phyloP scores from a whole-genome alignment of 1,284 basidiomycete species.

The Trichosporon faecale region DNA sequence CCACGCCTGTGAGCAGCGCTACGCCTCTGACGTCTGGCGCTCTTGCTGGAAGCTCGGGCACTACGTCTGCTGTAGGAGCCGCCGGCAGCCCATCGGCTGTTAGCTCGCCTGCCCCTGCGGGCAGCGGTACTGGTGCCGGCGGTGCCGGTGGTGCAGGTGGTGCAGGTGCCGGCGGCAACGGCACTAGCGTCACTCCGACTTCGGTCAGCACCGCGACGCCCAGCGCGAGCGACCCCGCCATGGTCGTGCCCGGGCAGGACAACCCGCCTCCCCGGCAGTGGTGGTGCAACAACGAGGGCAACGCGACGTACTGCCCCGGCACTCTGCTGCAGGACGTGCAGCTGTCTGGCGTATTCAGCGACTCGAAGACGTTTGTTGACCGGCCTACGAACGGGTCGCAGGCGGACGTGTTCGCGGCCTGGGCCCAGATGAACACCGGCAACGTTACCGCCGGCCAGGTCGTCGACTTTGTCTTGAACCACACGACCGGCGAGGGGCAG shows the following conservation, averaged over 20 bases:
- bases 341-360: slow-evolving; percentile 68
- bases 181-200: background rate
- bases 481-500: slow-evolving; percentile 73
- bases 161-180: background rate
- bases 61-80: background rate
- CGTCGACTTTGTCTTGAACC: slow-evolving; percentile 66
- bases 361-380: slow-evolving; percentile 81
- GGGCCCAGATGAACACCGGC: slow-evolving; percentile 61
- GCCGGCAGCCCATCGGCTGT: background rate
- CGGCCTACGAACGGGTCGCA: slow-evolving; percentile 69
- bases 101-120: background rate
- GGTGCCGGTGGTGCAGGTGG: background rate
- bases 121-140: background rate
- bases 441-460: slow-evolving; percentile 51
- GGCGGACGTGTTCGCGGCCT: slow-evolving; percentile 67
- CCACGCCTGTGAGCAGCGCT: background rate
- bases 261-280: background rate
- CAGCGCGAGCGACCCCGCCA: slow-evolving; percentile 53
- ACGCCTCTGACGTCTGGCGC: background rate
- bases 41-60: background rate
- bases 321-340: slow-evolving; percentile 75
- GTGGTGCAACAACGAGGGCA: slow-evolving; percentile 48
- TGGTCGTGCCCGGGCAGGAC: background rate
- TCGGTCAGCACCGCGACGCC: slow-evolving; percentile 52
- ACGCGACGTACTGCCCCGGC: slow-evolving; percentile 78